These are phyloP conservation scores for Monosporozyma aerobia DNA, from an alignment of 805 yeast species.

Conservation along the genomic window DNA sequence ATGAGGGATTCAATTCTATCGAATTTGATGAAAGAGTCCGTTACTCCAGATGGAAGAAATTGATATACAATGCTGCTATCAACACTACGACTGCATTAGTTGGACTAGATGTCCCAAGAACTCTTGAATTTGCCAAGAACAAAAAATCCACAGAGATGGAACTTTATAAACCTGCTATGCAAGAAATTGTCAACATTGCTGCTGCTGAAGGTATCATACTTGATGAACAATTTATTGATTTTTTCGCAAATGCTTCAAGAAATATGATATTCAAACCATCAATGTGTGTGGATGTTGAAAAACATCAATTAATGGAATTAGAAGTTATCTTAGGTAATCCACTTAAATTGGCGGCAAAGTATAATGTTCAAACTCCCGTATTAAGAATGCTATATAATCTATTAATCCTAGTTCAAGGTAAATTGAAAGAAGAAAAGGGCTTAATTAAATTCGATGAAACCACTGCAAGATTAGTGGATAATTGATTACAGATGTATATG, in stretches of 20 bases:
- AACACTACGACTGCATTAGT: conserved; percentile 55
- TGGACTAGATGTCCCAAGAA: conserved; percentile 46
- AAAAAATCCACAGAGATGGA: conserved; percentile 26
- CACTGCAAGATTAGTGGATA: conserved; percentile 4
- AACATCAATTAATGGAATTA: conserved; percentile 57
- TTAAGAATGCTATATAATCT: conserved; percentile 49
- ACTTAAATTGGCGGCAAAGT: conserved; percentile 37
- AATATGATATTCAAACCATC: conserved; percentile 52
- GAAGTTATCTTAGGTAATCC: conserved; percentile 68
- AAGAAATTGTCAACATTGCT: conserved; percentile 54
- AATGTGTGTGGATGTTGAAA: conserved; percentile 56
- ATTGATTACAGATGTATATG: background rate
- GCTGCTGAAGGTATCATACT: conserved; percentile 47
- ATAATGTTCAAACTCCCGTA: conserved; percentile 47
- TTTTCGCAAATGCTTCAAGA: conserved; percentile 45
- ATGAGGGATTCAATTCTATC: conserved; percentile 33
- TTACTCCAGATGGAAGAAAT: conserved; percentile 50
- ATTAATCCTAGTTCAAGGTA: conserved; percentile 51
- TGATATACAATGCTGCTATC: conserved; percentile 56
- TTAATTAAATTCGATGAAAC: conserved; percentile 21
- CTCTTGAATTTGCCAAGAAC: conserved; percentile 35
- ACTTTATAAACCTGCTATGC: conserved; percentile 48
- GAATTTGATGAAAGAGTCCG: conserved; percentile 37
- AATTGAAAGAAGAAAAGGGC: conserved; percentile 50
- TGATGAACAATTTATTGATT: conserved; percentile 38